These are phyloP conservation scores for Candida piceae DNA, from an alignment of 805 yeast genomes.

Conservation along the genomic window DNA sequence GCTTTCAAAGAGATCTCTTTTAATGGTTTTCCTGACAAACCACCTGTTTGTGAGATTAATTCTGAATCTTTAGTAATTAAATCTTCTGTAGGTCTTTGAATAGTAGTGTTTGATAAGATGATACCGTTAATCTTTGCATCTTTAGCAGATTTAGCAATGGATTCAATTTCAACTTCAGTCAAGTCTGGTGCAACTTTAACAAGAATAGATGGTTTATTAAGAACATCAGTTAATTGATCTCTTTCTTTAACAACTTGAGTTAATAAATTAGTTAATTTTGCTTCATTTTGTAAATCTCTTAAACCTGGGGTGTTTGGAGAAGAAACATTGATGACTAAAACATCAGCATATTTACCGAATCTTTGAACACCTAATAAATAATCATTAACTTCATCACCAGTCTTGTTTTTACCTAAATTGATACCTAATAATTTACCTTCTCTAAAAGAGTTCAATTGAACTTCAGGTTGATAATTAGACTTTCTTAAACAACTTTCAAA, in stretches of 20 bases:
- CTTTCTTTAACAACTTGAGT: conserved; percentile 67
- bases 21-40: conserved; percentile 88
- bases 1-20: conserved; percentile 76
- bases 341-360: conserved; percentile 83
- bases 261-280: conserved; percentile 63
- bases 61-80: conserved; percentile 45
- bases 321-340: conserved; percentile 84
- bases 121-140: conserved; percentile 82
- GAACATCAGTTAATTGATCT: conserved; percentile 37
- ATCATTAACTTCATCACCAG: conserved; percentile 85
- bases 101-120: conserved; percentile 87
- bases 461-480: conserved; percentile 2
- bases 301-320: conserved; percentile 96
- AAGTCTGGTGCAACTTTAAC: conserved; percentile 95
- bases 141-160: conserved; percentile 79
- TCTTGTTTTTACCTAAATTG: conserved; percentile 88
- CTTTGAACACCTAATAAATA: conserved; percentile 78
- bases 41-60: conserved; percentile 65
- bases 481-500: conserved; percentile 37
- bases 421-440: conserved; percentile 67
- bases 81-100: conserved; percentile 61
- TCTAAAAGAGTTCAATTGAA: conserved; percentile 41
- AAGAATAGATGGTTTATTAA: conserved; percentile 64
- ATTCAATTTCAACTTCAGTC: conserved; percentile 69
- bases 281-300: conserved; percentile 77